Percentiles rank a stretch among this genome's conserved stretches.
Evolutionary conservation across 331 rosid genomes (phyloP).

Genomic region (Malus hybrid): DNA sequence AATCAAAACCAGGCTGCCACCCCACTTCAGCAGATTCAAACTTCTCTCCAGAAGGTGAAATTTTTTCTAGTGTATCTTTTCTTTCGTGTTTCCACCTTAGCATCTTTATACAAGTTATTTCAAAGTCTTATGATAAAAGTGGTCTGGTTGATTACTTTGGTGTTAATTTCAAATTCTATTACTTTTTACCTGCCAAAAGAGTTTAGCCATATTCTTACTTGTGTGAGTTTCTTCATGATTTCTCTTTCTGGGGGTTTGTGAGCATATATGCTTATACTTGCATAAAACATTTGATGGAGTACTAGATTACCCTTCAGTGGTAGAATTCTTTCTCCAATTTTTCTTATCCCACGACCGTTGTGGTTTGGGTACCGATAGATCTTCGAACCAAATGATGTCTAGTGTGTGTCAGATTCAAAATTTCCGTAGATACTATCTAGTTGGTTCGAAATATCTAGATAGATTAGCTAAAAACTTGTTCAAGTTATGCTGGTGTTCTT

Average conservation of each 20-base stretch:
- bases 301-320: neutral
- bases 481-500: neutral
- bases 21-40: slow-evolving; percentile 71
- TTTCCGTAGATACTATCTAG: too few species aligned
- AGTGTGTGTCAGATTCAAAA: too few species aligned
- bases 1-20: slow-evolving; percentile 60
- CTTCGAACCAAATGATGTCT: neutral
- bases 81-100: neutral
- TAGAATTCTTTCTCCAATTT: neutral
- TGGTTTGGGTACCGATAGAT: neutral
- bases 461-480: neutral
- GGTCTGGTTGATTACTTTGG: neutral
- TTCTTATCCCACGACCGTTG: neutral
- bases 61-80: neutral
- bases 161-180: neutral
- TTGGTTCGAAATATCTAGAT: neutral
- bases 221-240: neutral
- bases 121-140: neutral
- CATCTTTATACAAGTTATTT: neutral
- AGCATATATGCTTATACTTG: neutral
- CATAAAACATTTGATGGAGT: neutral
- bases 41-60: slow-evolving; percentile 69
- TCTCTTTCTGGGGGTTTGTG: too few species aligned
- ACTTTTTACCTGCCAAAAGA: too few species aligned
- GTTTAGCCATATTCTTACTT: neutral